phyloP scores from a whole-genome alignment of 306 rosid genomes.

The Crataegus laevigata region DNA sequence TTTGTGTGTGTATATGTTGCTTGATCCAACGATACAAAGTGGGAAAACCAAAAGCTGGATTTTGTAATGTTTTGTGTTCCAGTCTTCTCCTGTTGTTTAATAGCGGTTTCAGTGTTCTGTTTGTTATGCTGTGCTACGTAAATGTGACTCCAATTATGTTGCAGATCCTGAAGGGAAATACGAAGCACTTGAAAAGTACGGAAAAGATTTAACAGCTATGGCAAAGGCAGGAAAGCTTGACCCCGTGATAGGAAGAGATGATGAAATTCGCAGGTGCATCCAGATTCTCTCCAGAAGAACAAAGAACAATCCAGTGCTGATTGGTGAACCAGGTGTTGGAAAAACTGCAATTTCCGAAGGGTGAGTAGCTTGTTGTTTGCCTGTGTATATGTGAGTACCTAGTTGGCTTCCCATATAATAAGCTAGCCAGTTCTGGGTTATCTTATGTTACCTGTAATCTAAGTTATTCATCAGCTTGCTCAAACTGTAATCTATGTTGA shows the following conservation, averaged over 20 bases:
- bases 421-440: neutral
- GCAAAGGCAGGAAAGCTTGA: slow-evolving; percentile 94
- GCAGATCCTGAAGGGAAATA: slow-evolving; percentile 98
- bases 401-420: neutral
- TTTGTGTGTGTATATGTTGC: neutral
- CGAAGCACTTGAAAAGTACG: slow-evolving; percentile 90
- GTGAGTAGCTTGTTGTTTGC: slow-evolving; percentile 34
- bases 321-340: slow-evolving; percentile 99
- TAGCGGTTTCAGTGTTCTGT: neutral
- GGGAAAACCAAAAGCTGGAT: neutral
- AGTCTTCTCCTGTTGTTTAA: neutral
- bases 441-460: neutral
- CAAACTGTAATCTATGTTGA: neutral
- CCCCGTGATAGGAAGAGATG: slow-evolving; percentile 99
- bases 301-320: slow-evolving; percentile 93
- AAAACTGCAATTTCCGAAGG: slow-evolving; percentile 99
- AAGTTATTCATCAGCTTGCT: neutral
- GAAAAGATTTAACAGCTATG: slow-evolving; percentile 96
- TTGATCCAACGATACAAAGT: neutral
- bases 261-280: slow-evolving; percentile 97
- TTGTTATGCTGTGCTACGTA: neutral
- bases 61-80: neutral
- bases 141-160: slow-evolving; percentile 1
- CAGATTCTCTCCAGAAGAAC: slow-evolving; percentile 98
- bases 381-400: neutral